Evolutionary conservation across 2,329 filamentous ascomycete genomes (phyloP), one percentile per base, ranked within the genome.

Genomic region (Fusarium anguioides): DNA sequence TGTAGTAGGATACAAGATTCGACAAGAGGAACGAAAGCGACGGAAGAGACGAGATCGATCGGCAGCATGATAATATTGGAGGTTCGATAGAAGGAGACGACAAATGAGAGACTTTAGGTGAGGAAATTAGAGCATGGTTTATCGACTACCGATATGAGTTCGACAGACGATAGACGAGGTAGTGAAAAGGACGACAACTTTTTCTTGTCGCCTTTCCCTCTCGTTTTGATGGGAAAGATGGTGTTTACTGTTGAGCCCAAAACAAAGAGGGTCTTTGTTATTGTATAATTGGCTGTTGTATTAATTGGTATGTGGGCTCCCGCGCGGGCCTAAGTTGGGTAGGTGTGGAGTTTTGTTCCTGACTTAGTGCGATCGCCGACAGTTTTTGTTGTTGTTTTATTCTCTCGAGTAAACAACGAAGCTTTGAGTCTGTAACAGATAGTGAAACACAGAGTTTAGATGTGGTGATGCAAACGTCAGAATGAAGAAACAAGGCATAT

Each of bases 61-160:
- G 66, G 41, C 52, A 69, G 69, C 66, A 69, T 69, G 62, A 69
- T 69, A 69, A 60, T 59, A 50, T 24, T 29, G 37, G 42, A 64
- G 52, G 37, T 63, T 24, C 10, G 21, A n/a, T 60, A 31, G 26
- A 40, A 35, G 44, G 31, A 49, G 35, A 52, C 17, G 41, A 20
- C 20, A 37, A 44, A 63, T 20, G 20, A 37, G 14, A 33, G 44
- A 31, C 29, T 31, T 31, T 5, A 21, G 21, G 21, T 15, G 23
- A 31, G 17, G 21, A 33, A 48, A n/a, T 60, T 24, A 69, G 45
- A 64, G 33, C 62, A 69, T 69, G 35, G n/a, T 69, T 50, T 2
- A 24, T 8, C 47, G 48, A 41, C 39, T 40, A 41, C 37, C 35
- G 23, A 47, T 35, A 6, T 27, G 37, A 17, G 36, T 26, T 23